phyloP scores from a whole-genome alignment of 2,329 filamentous ascomycete genomes.

The Dichotomopilus funicola region DNA sequence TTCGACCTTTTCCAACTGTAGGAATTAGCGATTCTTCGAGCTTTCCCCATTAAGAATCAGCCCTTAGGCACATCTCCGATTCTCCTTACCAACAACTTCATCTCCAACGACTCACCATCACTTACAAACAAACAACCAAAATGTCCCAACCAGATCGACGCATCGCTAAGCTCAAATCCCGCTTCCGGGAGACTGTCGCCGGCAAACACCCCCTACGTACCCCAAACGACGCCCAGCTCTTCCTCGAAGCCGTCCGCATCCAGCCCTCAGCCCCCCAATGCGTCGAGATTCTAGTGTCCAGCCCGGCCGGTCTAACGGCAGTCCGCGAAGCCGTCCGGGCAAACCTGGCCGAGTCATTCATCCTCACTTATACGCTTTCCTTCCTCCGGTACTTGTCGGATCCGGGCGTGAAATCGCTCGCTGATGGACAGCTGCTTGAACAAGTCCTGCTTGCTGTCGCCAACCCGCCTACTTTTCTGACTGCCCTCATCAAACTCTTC shows the following conservation, averaged over 20 bases:
- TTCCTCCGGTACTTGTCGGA: conserved; percentile 37
- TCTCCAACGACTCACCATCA: no score
- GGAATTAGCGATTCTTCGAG: no score
- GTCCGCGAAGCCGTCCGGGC: conserved; percentile 22
- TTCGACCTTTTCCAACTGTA: no score
- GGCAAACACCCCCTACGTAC: conserved; percentile 22
- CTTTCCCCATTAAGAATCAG: no score
- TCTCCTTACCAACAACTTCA: no score
- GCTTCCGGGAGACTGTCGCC: conserved; percentile 22
- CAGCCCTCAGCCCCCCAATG: conserved; percentile 21
- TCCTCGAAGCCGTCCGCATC: conserved; percentile 26
- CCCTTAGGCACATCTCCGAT: no score
- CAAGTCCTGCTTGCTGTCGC: conserved; percentile 41
- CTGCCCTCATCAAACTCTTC: conserved; percentile 34
- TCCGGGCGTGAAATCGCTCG: conserved; percentile 41
- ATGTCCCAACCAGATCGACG: not conserved
- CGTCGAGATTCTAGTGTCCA: conserved; percentile 27
- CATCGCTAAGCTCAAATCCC: conserved; percentile 15
- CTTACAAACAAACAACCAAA: no score
- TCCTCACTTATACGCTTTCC: conserved; percentile 27
- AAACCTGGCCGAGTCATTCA: conserved; percentile 27
- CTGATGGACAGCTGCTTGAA: conserved; percentile 43
- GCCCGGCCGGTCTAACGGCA: conserved; percentile 22
- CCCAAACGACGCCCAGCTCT: conserved; percentile 25
- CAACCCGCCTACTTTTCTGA: conserved; percentile 51